A percentile compares a stretch with the other conserved stretches of the same genome.
Conservation (phyloP, 176 grass and related monocot species). For the Puya raimondii region DNA sequence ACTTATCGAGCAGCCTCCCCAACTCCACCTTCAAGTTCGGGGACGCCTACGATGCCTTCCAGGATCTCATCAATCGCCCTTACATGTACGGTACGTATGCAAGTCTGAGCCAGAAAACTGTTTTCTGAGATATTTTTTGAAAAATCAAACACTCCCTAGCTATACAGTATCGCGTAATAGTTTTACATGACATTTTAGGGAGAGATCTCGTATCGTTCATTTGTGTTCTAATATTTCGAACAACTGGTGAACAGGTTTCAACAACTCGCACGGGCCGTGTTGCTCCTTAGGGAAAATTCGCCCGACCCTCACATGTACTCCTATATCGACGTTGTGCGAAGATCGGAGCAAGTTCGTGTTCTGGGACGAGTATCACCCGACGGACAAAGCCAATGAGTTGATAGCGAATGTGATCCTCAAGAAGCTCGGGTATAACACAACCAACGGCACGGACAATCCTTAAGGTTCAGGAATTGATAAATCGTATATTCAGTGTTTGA, state of each 20-base stretch:
- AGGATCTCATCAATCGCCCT: constrained; percentile 67
- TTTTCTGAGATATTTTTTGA: no score
- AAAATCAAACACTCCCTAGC: no score
- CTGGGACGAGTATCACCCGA: constrained; percentile 99
- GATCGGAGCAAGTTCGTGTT: constrained; percentile 84
- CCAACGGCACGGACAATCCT: constrained; percentile 23
- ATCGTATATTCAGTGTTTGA: background rate
- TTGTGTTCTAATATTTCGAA: background rate
- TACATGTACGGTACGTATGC: constrained; percentile 27
- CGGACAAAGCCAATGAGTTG: constrained; percentile 80
- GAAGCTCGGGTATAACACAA: constrained; percentile 59
- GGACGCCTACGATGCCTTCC: constrained; percentile 80
- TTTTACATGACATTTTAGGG: no score
- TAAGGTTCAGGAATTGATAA: background rate
- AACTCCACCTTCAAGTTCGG: constrained; percentile 70
- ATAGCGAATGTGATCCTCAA: constrained; percentile 67
- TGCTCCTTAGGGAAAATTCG: constrained; percentile 64
- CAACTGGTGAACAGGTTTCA: constrained; percentile 39
- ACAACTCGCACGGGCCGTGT: constrained; percentile 68
- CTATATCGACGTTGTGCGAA: constrained; percentile 69
- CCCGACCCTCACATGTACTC: constrained; percentile 80
- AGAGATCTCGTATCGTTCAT: background rate
- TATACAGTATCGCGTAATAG: no score
- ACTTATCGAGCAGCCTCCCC: constrained; percentile 36
- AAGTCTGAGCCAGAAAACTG: background rate